phyloP scores from a whole-genome alignment of 495 filamentous ascomycete species.

The Trichocladium antarcticum region DNA sequence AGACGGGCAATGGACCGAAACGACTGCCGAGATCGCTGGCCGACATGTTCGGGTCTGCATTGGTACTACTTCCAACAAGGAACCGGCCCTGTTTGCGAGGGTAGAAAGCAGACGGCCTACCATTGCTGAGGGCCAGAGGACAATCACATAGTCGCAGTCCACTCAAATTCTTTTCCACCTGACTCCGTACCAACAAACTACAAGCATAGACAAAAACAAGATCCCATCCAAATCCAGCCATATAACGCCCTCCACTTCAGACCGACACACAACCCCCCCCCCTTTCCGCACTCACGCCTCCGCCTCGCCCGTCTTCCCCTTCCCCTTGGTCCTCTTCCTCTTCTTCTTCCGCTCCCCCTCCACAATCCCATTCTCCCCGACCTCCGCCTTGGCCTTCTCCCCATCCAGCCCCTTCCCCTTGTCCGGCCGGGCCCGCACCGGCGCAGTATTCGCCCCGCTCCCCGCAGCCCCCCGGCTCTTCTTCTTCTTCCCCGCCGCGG shows the following conservation, averaged over 20 bases:
- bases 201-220: neutral
- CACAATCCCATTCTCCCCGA: slow-evolving; percentile 13
- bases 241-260: neutral
- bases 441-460: slow-evolving; percentile 13
- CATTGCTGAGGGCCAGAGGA: too few species aligned
- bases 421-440: slow-evolving; percentile 2
- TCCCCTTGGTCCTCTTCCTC: slow-evolving; percentile 37
- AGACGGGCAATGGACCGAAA: too few species aligned
- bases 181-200: too few species aligned
- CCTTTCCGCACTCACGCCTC: slow-evolving; percentile 12
- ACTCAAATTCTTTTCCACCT: too few species aligned
- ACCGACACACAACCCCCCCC: neutral
- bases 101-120: too few species aligned
- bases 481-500: neutral
- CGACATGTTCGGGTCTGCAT: too few species aligned
- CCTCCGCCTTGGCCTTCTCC: neutral
- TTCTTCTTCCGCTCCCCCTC: slow-evolving; percentile 40
- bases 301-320: slow-evolving; percentile 19
- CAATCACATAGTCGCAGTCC: too few species aligned
- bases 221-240: neutral
- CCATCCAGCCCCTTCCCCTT: slow-evolving; percentile 1
- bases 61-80: too few species aligned
- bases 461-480: too few species aligned
- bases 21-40: too few species aligned
- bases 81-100: too few species aligned